These are phyloP conservation scores for Stentor roeselii DNA, from an alignment of 73 alveolate genomes.

Conservation along the genomic window DNA sequence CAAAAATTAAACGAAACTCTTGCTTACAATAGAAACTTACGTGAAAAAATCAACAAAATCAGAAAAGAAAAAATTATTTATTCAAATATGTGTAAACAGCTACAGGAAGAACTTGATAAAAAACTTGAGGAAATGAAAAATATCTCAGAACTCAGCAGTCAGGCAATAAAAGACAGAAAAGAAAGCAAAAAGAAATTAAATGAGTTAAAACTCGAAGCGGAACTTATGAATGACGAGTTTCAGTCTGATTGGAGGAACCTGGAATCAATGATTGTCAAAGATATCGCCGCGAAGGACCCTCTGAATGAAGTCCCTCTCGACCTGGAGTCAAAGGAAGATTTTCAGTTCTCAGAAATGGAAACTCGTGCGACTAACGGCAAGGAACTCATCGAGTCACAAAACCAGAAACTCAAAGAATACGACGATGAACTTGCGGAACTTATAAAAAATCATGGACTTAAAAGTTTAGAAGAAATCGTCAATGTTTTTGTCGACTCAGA, in stretches of 20 bases:
- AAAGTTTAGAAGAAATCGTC: slow-evolving; percentile 52
- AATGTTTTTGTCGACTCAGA: slow-evolving; percentile 61
- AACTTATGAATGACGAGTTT: slow-evolving; percentile 63
- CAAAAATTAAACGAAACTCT: slow-evolving; percentile 73
- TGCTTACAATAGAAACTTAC: slow-evolving; percentile 63
- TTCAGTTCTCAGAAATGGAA: neutral
- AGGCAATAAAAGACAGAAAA: slow-evolving; percentile 68
- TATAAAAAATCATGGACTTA: slow-evolving; percentile 47
- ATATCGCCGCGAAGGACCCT: slow-evolving; percentile 32
- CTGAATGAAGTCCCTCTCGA: slow-evolving; percentile 26
- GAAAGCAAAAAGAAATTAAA: slow-evolving; percentile 47
- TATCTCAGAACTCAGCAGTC: slow-evolving; percentile 45
- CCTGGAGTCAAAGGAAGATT: neutral
- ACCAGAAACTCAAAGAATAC: slow-evolving; percentile 52
- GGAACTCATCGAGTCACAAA: slow-evolving; percentile 40
- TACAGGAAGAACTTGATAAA: slow-evolving; percentile 69
- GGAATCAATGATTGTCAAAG: slow-evolving; percentile 38
- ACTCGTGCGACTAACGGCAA: slow-evolving; percentile 1
- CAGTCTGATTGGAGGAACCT: slow-evolving; percentile 38
- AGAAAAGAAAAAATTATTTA: slow-evolving; percentile 75
- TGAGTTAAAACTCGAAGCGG: slow-evolving; percentile 71
- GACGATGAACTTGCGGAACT: slow-evolving; percentile 59
- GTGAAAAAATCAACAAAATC: slow-evolving; percentile 69
- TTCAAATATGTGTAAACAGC: slow-evolving; percentile 73
- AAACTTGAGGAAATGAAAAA: slow-evolving; percentile 32